These are phyloP conservation scores for Ascochyta rabiei DNA, from an alignment of 2,329 filamentous ascomycete genomes.

Conservation along the genomic window DNA sequence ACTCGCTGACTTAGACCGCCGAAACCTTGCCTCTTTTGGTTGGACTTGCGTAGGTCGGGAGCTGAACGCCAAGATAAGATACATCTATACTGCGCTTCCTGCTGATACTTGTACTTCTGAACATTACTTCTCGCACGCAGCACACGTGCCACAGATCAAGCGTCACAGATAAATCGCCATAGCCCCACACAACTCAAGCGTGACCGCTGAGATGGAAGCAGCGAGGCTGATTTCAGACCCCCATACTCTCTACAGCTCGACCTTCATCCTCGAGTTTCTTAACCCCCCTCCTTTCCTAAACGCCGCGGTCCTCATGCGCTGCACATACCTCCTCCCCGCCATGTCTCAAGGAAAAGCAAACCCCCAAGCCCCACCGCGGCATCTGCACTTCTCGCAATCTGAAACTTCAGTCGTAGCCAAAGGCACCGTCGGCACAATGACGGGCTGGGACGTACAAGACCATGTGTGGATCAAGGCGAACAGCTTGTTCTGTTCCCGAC, in stretches of 20 bases:
- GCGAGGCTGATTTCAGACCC: conserved; percentile 18
- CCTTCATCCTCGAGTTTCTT: conserved; percentile 22
- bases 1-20: not conserved
- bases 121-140: not conserved
- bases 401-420: conserved; percentile 18
- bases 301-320: conserved; percentile 24
- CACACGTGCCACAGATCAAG: not conserved
- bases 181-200: not conserved
- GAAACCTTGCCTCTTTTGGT: not conserved
- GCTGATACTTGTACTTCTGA: not conserved
- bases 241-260: conserved; percentile 10
- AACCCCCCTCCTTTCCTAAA: conserved; percentile 16
- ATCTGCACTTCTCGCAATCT: conserved; percentile 26
- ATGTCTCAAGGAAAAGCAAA: conserved; percentile 15
- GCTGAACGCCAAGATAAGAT: not conserved
- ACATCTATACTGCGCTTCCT: not conserved
- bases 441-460: conserved; percentile 13
- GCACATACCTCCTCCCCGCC: conserved; percentile 14
- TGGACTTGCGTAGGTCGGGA: not conserved
- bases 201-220: conserved; percentile 3
- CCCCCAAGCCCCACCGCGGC: conserved; percentile 22
- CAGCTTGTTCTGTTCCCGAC: conserved; percentile 20
- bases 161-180: not conserved
- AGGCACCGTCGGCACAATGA: conserved; percentile 19
- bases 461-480: conserved; percentile 5